These are phyloP conservation scores for Bassia scoparia DNA, from an alignment of 148 eudicot genomes.

Conservation along the genomic window DNA sequence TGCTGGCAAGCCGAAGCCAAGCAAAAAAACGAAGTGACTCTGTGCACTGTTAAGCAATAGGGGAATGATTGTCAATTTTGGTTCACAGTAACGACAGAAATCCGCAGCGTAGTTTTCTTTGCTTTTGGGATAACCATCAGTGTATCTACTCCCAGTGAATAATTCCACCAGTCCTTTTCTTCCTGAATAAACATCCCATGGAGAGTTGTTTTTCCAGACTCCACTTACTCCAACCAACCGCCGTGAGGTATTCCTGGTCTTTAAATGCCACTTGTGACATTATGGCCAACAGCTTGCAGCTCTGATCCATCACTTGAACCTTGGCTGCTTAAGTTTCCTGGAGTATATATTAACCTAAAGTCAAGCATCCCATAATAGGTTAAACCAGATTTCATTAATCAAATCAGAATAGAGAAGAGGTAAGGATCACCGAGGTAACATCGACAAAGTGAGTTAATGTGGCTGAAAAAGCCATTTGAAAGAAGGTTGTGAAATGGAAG, in stretches of 20 bases:
- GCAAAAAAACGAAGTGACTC: constrained; percentile 90
- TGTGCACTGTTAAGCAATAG: constrained; percentile 75
- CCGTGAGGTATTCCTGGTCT: constrained; percentile 95
- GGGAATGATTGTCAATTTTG: constrained; percentile 88
- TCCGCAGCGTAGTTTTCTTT: constrained; percentile 90
- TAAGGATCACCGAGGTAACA: constrained; percentile 65
- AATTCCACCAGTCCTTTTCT: constrained; percentile 91
- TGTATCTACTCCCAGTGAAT: constrained; percentile 69
- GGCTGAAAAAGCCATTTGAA: constrained; percentile 79
- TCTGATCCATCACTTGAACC: constrained; percentile 52
- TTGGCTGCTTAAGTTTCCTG: constrained; percentile 85
- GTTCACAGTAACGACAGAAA: constrained; percentile 97
- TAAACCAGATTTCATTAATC: neutral
- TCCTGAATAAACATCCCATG: constrained; percentile 97
- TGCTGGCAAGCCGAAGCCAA: constrained; percentile 80
- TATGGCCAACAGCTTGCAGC: constrained; percentile 63
- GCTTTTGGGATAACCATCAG: constrained; percentile 84
- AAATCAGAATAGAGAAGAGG: constrained; percentile 16
- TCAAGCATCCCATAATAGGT: constrained; percentile 4
- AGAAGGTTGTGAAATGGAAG: constrained; percentile 94
- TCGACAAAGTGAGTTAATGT: constrained; percentile 78
- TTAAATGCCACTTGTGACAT: constrained; percentile 83
- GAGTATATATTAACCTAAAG: constrained; percentile 16
- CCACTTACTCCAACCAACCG: constrained; percentile 93
- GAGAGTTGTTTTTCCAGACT: constrained; percentile 96